These are phyloP conservation scores for Nakazawaea ishiwadae DNA, from an alignment of 805 yeast species.

Conservation along the genomic window DNA sequence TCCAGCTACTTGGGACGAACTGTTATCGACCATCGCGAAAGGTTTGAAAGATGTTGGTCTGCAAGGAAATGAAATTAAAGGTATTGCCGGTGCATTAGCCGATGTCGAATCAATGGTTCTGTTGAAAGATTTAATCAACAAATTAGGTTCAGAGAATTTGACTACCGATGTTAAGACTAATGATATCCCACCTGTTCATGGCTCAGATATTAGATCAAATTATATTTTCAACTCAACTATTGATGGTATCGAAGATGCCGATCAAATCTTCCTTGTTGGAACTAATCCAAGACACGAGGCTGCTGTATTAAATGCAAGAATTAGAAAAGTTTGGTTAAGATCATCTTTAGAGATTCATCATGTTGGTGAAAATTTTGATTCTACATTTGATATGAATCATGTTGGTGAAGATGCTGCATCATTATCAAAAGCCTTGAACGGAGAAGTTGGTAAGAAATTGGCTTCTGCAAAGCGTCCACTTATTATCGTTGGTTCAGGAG, in stretches of 20 bases:
- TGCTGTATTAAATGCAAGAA: conserved; percentile 79
- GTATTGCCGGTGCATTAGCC: conserved; percentile 73
- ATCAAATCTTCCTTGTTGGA: conserved; percentile 74
- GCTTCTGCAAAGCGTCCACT: conserved; percentile 66
- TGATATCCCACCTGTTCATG: conserved; percentile 53
- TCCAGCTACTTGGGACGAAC: conserved; percentile 85
- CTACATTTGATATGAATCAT: conserved; percentile 63
- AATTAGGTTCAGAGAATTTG: conserved; percentile 75
- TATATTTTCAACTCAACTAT: conserved; percentile 77
- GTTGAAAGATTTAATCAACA: conserved; percentile 72
- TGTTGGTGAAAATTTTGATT: conserved; percentile 73
- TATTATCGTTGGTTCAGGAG: conserved; percentile 78
- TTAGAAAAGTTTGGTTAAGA: conserved; percentile 76
- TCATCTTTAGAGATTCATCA: conserved; percentile 62
- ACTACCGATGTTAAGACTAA: conserved; percentile 65
- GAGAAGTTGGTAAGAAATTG: conserved; percentile 66
- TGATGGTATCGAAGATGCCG: conserved; percentile 78
- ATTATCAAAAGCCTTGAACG: conserved; percentile 55
- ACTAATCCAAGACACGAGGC: conserved; percentile 90
- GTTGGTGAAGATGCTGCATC: conserved; percentile 58
- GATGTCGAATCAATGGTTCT: conserved; percentile 84
- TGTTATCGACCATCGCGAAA: conserved; percentile 62
- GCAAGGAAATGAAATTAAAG: conserved; percentile 68
- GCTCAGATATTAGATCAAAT: conserved; percentile 73
- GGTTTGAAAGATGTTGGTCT: conserved; percentile 55